Evolutionary conservation across 768 basidiomycete species (phyloP).

Genomic region (Wakefieldia striispora): DNA sequence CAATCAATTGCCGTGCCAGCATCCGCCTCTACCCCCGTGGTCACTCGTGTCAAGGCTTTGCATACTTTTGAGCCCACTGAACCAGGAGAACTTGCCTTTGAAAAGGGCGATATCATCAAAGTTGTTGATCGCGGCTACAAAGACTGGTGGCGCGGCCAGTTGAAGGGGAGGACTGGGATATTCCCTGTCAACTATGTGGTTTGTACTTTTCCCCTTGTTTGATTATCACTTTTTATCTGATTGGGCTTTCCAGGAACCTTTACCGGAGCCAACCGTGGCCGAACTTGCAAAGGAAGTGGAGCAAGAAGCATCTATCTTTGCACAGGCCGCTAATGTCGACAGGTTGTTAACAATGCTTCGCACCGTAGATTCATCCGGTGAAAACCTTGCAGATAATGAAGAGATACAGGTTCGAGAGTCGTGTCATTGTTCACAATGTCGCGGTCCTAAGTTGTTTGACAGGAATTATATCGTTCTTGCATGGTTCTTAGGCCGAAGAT

Average conservation of each 20-base stretch:
- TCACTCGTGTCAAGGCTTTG: slow-evolving; percentile 84
- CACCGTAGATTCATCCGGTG: slow-evolving; percentile 67
- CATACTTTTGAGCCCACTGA: slow-evolving; percentile 88
- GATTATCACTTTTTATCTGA: background rate
- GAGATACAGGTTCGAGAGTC: slow-evolving; percentile 68
- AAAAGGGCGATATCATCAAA: slow-evolving; percentile 91
- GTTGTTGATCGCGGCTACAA: slow-evolving; percentile 92
- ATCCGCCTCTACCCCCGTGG: slow-evolving; percentile 37
- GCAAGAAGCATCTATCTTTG: slow-evolving; percentile 84
- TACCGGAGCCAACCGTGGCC: slow-evolving; percentile 77
- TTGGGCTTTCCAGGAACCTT: slow-evolving; percentile 54
- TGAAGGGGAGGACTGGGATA: slow-evolving; percentile 88
- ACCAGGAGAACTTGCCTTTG: slow-evolving; percentile 86
- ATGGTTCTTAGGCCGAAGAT: slow-evolving; percentile 93
- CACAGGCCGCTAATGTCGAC: slow-evolving; percentile 84
- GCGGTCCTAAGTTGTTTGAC: slow-evolving; percentile 11
- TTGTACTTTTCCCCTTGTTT: slow-evolving; percentile 30
- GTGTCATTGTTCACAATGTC: background rate
- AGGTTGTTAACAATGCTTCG: slow-evolving; percentile 72
- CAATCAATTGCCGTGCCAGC: slow-evolving; percentile 17
- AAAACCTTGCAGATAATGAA: slow-evolving; percentile 87
- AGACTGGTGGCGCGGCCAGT: slow-evolving; percentile 96
- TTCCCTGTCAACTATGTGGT: slow-evolving; percentile 98
- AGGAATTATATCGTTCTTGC: slow-evolving; percentile 89
- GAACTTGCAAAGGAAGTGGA: slow-evolving; percentile 83